A percentile compares a stretch with the other conserved stretches of the same genome.
These are phyloP conservation scores for Bacidia rubella DNA, from an alignment of 495 filamentous ascomycete species.

Conservation along the genomic window DNA sequence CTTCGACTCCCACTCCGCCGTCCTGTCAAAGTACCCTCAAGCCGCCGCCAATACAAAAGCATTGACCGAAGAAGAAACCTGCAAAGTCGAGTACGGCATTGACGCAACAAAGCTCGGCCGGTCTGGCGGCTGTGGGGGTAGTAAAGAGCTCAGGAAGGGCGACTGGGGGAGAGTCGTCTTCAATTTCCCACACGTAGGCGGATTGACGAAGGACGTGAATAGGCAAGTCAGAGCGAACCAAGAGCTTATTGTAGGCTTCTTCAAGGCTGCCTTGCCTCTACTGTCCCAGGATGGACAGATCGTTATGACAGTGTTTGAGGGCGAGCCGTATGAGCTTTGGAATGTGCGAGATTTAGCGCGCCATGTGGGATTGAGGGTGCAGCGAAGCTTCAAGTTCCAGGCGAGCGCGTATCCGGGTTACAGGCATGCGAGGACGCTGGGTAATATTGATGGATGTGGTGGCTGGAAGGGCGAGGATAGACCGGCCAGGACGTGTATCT, in stretches of 20 bases:
- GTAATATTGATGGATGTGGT: constrained; percentile 50
- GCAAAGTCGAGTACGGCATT: constrained; percentile 50
- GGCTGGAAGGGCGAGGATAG: constrained; percentile 74
- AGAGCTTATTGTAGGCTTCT: constrained; percentile 73
- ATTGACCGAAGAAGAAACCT: constrained; percentile 29
- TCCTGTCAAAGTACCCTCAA: constrained; percentile 67
- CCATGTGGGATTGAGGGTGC: constrained; percentile 61
- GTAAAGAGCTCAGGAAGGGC: constrained; percentile 33
- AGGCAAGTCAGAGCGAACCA: constrained; percentile 88
- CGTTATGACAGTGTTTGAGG: constrained; percentile 80
- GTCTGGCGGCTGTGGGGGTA: constrained; percentile 21
- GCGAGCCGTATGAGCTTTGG: constrained; percentile 88
- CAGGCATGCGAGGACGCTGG: constrained; percentile 74
- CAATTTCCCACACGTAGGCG: constrained; percentile 95
- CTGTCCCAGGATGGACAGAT: constrained; percentile 48
- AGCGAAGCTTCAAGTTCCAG: constrained; percentile 65
- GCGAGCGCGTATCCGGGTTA: constrained; percentile 70
- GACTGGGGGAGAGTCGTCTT: constrained; percentile 69
- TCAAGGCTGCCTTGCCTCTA: constrained; percentile 44
- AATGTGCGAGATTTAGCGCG: constrained; percentile 77
- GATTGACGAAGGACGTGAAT: constrained; percentile 82
- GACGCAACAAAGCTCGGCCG: constrained; percentile 60
- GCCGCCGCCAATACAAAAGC: constrained; percentile 43
- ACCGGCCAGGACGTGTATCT: constrained; percentile 62
- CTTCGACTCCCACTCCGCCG: constrained; percentile 40